Conservation (phyloP, 2,329 filamentous ascomycete genomes). For the Diaporthe citri region DNA sequence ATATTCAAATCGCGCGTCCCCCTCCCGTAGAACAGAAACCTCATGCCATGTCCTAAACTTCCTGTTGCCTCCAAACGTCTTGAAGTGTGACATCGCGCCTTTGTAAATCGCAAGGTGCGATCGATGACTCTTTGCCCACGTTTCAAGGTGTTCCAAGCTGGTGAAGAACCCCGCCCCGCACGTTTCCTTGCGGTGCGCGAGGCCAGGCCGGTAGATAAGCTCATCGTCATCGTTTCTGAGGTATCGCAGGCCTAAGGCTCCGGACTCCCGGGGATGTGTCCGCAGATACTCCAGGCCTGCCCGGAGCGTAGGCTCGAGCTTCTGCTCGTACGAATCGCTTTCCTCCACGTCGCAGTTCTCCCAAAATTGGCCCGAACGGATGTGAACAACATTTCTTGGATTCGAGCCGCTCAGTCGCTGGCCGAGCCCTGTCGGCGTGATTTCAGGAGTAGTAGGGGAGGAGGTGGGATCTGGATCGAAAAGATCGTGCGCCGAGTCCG, state of each 20-base stretch:
- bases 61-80: not conserved
- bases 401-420: not conserved
- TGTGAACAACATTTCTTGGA: not conserved
- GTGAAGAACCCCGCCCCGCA: constrained; percentile 1
- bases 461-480: not conserved
- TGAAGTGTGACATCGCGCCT: not conserved
- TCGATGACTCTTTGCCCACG: not conserved
- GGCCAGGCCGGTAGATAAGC: not conserved
- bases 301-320: not conserved
- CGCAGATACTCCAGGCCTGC: not conserved
- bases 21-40: not conserved
- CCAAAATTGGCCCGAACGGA: not conserved
- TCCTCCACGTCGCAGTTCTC: not conserved
- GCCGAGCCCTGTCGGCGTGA: not conserved
- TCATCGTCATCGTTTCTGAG: not conserved
- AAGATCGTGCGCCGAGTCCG: not conserved
- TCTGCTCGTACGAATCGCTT: not conserved
- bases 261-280: not conserved
- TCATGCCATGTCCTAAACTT: constrained; percentile 7
- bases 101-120: not conserved
- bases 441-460: not conserved
- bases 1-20: not conserved
- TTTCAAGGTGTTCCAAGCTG: constrained; percentile 1
- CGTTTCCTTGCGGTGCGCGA: not conserved
- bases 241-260: not conserved